Base-by-base conservation (phyloP, 331 rosid genomes). In the Malus hybrid region DNA sequence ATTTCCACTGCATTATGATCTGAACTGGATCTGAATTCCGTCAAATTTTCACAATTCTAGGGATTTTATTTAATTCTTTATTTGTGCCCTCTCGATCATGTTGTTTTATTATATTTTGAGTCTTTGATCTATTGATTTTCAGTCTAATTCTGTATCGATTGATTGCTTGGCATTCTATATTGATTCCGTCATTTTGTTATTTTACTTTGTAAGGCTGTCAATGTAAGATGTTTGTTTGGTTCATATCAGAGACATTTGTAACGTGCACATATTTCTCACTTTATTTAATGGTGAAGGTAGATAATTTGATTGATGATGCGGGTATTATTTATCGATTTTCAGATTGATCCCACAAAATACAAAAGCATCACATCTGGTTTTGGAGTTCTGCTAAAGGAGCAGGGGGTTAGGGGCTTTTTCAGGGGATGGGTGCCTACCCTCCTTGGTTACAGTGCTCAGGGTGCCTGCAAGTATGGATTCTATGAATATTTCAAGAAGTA, bases 341-440 rank as follows among this genome's bases (percentile, higher is more conserved):
- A 92, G 99, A 92, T 95, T 84, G 97, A 90, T 82, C 98, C 97
- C 36, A 46, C 88, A 15, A 95, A 92, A 84, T 92, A 95, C 91
- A 90, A 86, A 77, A 84, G 89, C 79, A 90, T 90, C 67, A 10
- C 97, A 50, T 92, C 97, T 73, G 99, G 98, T 6, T 95, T 95
- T 80, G 99, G 99, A 70, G 69, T 90, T 80, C 71, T 92, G 84
- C 76, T 89, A 1, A 95, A 88, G 90, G 99, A 95, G 89, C 98
- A 95, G 82, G 99, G 99, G 7, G 26, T 82, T 6, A 86, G 73
- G 67, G 99, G 99, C 18, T 88, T 95, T 81, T 92, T 89, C 86
- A 83, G 93, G 79, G 99, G 99, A 20, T 92, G 99, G 99, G 97
- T 84, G 36, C 99, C 99, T 18, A 95, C 99, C 56, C 81, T 95